phyloP scores from a whole-genome alignment of 108 stramenopile species.

The Pseudonitzschia multiseries region DNA sequence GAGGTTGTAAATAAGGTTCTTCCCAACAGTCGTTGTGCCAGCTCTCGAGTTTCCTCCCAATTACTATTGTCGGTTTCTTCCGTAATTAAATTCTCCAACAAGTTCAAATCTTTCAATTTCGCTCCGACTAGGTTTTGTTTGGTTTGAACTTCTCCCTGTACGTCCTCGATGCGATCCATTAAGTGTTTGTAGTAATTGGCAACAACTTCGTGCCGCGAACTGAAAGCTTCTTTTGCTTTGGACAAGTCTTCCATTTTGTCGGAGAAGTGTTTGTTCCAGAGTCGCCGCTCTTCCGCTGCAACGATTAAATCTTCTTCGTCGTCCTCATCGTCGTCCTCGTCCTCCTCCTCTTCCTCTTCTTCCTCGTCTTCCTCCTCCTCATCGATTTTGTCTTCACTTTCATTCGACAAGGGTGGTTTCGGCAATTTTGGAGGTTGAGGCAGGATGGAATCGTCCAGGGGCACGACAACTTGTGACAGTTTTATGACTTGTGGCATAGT shows the following conservation, averaged over 20 bases:
- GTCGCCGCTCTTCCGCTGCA: not conserved
- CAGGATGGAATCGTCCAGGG: constrained; percentile 9
- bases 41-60: constrained; percentile 11
- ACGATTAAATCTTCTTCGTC: not conserved
- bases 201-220: not conserved
- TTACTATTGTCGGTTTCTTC: constrained; percentile 1
- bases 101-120: constrained; percentile 1
- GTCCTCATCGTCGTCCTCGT: not conserved
- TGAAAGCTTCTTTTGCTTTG: constrained; percentile 6
- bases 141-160: not conserved
- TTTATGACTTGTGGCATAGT: constrained; percentile 3
- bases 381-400: not conserved
- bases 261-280: not conserved
- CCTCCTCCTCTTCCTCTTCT: not conserved
- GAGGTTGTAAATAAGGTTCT: constrained; percentile 23
- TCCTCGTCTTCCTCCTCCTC: not conserved
- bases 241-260: constrained; percentile 8
- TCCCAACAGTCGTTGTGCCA: constrained; percentile 7
- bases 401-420: not conserved
- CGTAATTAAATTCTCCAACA: constrained; percentile 2
- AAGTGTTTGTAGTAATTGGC: not conserved
- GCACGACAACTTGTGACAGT: constrained; percentile 8
- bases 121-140: not conserved
- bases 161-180: not conserved
- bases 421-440: not conserved